Evolutionary conservation across 2,329 filamentous ascomycete genomes (phyloP), one percentile per base, ranked within the genome.

Genomic region (Chaetomiaceae sp.): DNA sequence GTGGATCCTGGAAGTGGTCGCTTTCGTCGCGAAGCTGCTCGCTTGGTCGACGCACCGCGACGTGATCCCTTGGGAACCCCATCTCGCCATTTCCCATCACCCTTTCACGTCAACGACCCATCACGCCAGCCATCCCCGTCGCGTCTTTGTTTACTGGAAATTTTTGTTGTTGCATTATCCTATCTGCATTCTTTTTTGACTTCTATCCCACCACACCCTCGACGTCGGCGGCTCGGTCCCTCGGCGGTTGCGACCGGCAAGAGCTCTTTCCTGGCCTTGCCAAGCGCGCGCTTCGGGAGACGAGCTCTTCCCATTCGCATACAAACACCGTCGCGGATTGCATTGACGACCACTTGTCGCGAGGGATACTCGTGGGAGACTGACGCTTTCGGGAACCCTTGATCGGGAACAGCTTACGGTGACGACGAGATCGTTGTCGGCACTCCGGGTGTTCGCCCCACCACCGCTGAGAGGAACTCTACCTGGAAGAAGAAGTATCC

Each of bases 381-480:
- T 43, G n/a, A 46, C 42, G 36, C 20, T 47, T 33, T 9, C 15
- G 25, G n/a, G 27, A n/a, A 17, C 31, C n/a, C 17, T 29, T 29
- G 40, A 34, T 27, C 11, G 6, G 40, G n/a, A 33, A 17, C 14
- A 42, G 29, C n/a, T 6, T 27, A 42, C 15, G 44, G 19, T 15
- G 29, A n/a, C 6, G 14, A 12, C 34, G 34, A 34, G 9, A 54
- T 56, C 31, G 39, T 40, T 36, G 47, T 52, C 6, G 27, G 42
- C 20, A 47, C 40, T 34, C 40, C 42, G 22, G 36, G 46, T 12
- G 36, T 42, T 17, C 17, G 9, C 39, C 8, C 23, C 25, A 47
- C 45, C 20, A 43, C 22, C 19, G 33, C 39, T 19, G 17, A 11
- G 15, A 8, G 14, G 2, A 31, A 9, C 33, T 4, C 27, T 12